Percentiles rank a stretch among this genome's conserved stretches.
Evolutionary conservation across 1,284 basidiomycete species (phyloP).

Genomic region (Hortiboletus rubellus): DNA sequence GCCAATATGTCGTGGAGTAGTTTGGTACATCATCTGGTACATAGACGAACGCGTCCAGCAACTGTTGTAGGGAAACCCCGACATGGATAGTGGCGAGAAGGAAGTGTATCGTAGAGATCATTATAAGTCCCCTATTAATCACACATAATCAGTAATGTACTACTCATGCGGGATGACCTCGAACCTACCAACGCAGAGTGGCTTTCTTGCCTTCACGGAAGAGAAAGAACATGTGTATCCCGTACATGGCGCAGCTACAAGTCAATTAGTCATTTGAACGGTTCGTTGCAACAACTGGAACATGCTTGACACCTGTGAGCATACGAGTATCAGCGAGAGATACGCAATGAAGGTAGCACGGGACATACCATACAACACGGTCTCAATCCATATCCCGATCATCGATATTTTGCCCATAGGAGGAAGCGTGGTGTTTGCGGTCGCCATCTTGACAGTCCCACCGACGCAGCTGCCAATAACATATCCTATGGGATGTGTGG

Average conservation of each 20-base stretch:
- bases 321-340: neutral
- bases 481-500: too few relatives aligned
- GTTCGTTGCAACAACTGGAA: neutral
- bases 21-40: neutral
- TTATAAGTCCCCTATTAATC: constrained; percentile 2
- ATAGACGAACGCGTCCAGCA: constrained; percentile 6
- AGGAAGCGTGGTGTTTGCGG: neutral
- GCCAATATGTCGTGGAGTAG: constrained; percentile 3
- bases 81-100: neutral
- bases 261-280: neutral
- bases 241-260: constrained; percentile 1
- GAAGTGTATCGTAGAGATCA: neutral
- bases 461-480: too few relatives aligned
- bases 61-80: neutral
- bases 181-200: neutral
- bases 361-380: constrained; percentile 3
- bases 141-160: neutral
- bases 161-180: neutral
- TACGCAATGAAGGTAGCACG: neutral
- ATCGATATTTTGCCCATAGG: constrained; percentile 1
- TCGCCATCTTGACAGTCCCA: neutral
- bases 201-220: neutral
- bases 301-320: constrained; percentile 3
- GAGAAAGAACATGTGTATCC: neutral
- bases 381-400: constrained; percentile 5